Evolutionary conservation across 176 grass and related monocot genomes (phyloP), one percentile per base, ranked within the genome.

Genomic region (Juncus effusus): DNA sequence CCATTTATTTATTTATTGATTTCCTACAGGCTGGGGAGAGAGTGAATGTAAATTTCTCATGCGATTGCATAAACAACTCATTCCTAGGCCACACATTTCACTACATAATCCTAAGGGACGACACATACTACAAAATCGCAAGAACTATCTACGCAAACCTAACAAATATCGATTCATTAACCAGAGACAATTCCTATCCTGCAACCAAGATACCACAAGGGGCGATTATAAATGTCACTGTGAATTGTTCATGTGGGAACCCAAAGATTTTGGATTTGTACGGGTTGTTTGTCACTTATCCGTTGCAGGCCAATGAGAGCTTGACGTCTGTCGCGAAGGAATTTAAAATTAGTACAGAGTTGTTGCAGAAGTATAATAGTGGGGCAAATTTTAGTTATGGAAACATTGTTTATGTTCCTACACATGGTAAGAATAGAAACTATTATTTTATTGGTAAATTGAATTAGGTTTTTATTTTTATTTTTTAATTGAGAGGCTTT

Each of bases 161-260:
- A 75, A 93, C 94, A 72, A 78, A 85, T 70, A 1, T 3, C 0
- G 62, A 0, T 39, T 86, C 80, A 78, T 82, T 99, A 4, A 9
- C 6, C 6, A 12, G 7, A 7, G 70, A 75, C 19, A 99, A 99
- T 78, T 10, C 3, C 7, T 99, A 67, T 60, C 60, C 69, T 11
- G 0, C 57, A 4, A 76, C 6, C 67, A 86, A 84, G 47, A 72
- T 93, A 71, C 83, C 82, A 36, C 6, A 3, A 61, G 37, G 38
- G 54, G 59, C 0, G 54, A 67, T 12, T 0, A 19, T 99, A 3
- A 84, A 81, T 64, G 78, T 76, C 72, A 84, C 41, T n/a, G 75
- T 99, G 68, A 99, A 93, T 63, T 99, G 94, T 63, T 76, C 88
- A 7, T 99, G 94, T 28, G 94, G 85, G 8, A 62, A 99, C 73